These are phyloP conservation scores for Suhomyces choctaworum DNA, from an alignment of 1,139 yeast species.

Conservation along the genomic window DNA sequence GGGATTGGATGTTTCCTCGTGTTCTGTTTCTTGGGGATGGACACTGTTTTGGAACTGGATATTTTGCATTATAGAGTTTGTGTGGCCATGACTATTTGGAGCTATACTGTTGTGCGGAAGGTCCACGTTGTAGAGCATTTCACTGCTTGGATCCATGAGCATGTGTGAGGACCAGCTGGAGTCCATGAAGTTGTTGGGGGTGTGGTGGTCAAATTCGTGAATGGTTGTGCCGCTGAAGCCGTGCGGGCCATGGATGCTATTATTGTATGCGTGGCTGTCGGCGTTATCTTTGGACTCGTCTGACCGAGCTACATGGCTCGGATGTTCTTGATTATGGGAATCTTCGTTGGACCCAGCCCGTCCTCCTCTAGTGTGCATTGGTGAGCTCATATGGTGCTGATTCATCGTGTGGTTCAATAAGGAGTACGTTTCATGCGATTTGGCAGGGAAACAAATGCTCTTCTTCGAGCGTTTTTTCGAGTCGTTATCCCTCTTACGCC, in stretches of 20 bases:
- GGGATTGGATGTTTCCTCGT: constrained; percentile 13
- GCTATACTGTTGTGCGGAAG: constrained; percentile 12
- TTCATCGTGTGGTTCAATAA: constrained; percentile 5
- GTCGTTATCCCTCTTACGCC: no score
- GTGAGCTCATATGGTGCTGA: constrained; percentile 3
- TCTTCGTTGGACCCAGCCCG: no score
- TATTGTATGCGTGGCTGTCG: constrained; percentile 1
- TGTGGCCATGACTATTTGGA: background rate
- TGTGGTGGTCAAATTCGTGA: constrained; percentile 18
- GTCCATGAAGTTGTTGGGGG: constrained; percentile 45
- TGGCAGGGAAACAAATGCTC: no score
- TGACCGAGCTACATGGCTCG: background rate
- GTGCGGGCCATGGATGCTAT: constrained; percentile 1
- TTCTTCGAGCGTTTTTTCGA: no score
- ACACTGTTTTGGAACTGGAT: constrained; percentile 38
- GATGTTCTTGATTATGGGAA: background rate
- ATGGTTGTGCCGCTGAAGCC: constrained; percentile 1
- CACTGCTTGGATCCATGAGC: constrained; percentile 38
- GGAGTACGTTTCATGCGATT: no score
- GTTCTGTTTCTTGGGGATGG: constrained; percentile 11
- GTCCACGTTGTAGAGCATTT: constrained; percentile 38
- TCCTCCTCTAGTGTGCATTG: constrained; percentile 2
- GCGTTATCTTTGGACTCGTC: constrained; percentile 2
- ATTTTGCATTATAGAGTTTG: constrained; percentile 31
- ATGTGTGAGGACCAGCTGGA: constrained; percentile 44